These are phyloP conservation scores for Skeletonema potamos DNA, from an alignment of 108 stramenopile species.

Conservation along the genomic window DNA sequence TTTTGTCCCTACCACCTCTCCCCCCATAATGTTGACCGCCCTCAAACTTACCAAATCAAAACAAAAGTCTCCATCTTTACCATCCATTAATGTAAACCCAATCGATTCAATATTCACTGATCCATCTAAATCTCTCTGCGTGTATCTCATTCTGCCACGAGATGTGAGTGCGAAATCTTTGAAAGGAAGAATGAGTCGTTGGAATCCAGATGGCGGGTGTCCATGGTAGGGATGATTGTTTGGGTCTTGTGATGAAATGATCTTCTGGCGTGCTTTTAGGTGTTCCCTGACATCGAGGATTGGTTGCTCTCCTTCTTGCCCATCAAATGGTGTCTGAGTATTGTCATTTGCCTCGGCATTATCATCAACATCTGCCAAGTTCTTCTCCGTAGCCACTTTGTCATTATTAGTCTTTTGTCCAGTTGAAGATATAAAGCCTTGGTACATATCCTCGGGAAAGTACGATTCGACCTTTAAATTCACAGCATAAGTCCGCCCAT, in stretches of 20 bases:
- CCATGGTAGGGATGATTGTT: constrained; percentile 32
- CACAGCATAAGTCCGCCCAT: constrained; percentile 76
- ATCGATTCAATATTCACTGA: constrained; percentile 63
- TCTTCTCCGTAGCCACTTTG: constrained; percentile 25
- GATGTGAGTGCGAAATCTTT: constrained; percentile 65
- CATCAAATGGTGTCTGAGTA: background rate
- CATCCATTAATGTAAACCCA: constrained; percentile 85
- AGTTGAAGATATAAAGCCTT: constrained; percentile 56
- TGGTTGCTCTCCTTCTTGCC: constrained; percentile 6
- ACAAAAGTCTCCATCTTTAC: constrained; percentile 71
- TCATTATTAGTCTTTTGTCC: background rate
- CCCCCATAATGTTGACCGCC: constrained; percentile 63
- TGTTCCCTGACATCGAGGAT: constrained; percentile 30
- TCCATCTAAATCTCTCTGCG: constrained; percentile 66
- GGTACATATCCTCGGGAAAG: constrained; percentile 84
- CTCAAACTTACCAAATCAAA: constrained; percentile 79
- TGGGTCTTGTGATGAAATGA: constrained; percentile 13
- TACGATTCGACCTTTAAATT: constrained; percentile 70
- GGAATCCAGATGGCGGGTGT: constrained; percentile 36
- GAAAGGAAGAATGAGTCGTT: constrained; percentile 60
- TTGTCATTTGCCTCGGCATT: background rate
- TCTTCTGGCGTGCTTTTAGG: constrained; percentile 10
- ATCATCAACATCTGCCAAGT: constrained; percentile 30
- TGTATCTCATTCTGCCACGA: constrained; percentile 57
- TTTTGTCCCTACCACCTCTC: constrained; percentile 28